Evolutionary conservation across 2,329 filamentous ascomycete genomes (phyloP).

Genomic region (Zarea fungicola): DNA sequence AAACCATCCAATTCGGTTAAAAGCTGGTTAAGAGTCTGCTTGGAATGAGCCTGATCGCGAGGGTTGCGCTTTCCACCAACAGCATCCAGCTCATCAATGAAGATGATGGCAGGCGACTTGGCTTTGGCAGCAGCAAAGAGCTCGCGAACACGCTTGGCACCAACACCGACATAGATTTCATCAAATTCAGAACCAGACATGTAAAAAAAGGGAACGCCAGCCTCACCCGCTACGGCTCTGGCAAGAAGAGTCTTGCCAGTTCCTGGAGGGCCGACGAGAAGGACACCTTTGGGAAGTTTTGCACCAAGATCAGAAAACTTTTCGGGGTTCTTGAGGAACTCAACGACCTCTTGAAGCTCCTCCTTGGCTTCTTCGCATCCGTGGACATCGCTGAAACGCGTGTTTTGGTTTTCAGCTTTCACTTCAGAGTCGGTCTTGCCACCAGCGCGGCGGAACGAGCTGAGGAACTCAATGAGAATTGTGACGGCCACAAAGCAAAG

Average conservation of each 20-base stretch:
- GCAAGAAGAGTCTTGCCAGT: constrained; percentile 96
- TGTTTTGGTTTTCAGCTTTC: constrained; percentile 86
- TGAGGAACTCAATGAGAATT: constrained; percentile 75
- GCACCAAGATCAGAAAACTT: constrained; percentile 91
- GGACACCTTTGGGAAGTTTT: constrained; percentile 93
- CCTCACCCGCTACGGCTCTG: constrained; percentile 91
- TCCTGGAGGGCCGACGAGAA: constrained; percentile 90
- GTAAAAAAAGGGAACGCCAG: constrained; percentile 98
- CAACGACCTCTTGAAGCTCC: constrained; percentile 92
- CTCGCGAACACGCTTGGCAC: constrained; percentile 91
- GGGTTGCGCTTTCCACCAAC: constrained; percentile 93
- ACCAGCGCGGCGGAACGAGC: constrained; percentile 66
- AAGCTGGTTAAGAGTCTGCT: constrained; percentile 95
- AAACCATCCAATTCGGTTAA: constrained; percentile 97
- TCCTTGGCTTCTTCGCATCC: constrained; percentile 98
- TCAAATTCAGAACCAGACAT: constrained; percentile 99
- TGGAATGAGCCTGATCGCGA: constrained; percentile 87
- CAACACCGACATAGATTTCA: constrained; percentile 95
- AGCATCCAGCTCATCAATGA: constrained; percentile 91
- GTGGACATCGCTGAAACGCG: constrained; percentile 88
- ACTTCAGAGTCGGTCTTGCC: constrained; percentile 74
- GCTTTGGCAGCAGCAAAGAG: constrained; percentile 76
- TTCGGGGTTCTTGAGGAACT: constrained; percentile 90
- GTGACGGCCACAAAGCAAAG: constrained; percentile 73
- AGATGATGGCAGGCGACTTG: constrained; percentile 90